Conservation (phyloP, 495 filamentous ascomycete genomes). For the Viridothelium virens region DNA sequence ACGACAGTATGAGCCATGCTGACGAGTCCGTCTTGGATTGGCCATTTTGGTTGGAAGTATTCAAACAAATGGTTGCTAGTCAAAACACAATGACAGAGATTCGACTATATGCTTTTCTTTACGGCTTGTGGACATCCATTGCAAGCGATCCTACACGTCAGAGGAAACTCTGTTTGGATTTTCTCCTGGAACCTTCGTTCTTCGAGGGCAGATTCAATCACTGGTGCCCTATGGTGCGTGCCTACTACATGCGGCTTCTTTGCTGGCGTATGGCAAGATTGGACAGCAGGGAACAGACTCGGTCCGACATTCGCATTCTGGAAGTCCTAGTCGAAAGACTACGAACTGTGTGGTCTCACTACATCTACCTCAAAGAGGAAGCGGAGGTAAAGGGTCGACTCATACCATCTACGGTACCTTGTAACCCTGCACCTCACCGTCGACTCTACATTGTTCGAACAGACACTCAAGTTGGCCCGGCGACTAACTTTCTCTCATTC, state of each 20-base stretch:
- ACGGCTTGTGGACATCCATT: conserved; percentile 70
- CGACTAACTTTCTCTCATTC: conserved; percentile 55
- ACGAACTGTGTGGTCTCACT: conserved; percentile 68
- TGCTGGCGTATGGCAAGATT: conserved; percentile 88
- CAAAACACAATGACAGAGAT: conserved; percentile 94
- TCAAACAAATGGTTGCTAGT: conserved; percentile 72
- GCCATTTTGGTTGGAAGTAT: conserved; percentile 84
- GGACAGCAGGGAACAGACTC: conserved; percentile 49
- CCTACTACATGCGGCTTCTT: conserved; percentile 87
- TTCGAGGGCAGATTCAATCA: conserved; percentile 88
- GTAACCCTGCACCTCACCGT: conserved; percentile 81
- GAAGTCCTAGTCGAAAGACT: conserved; percentile 60
- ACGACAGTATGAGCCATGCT: conserved; percentile 42
- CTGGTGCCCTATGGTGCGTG: conserved; percentile 97
- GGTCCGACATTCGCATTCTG: conserved; percentile 51
- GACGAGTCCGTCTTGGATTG: conserved; percentile 54
- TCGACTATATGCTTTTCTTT: conserved; percentile 79
- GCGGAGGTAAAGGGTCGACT: conserved; percentile 49
- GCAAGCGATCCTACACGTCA: conserved; percentile 60
- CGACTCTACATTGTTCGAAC: conserved; percentile 87
- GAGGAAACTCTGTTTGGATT: conserved; percentile 62
- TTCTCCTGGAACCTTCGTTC: conserved; percentile 67
- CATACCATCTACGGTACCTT: conserved; percentile 69
- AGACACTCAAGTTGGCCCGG: conserved; percentile 50
- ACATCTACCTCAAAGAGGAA: conserved; percentile 61